Conservation (phyloP, 345 rosid species). For the Pseudoturritis turrita region DNA sequence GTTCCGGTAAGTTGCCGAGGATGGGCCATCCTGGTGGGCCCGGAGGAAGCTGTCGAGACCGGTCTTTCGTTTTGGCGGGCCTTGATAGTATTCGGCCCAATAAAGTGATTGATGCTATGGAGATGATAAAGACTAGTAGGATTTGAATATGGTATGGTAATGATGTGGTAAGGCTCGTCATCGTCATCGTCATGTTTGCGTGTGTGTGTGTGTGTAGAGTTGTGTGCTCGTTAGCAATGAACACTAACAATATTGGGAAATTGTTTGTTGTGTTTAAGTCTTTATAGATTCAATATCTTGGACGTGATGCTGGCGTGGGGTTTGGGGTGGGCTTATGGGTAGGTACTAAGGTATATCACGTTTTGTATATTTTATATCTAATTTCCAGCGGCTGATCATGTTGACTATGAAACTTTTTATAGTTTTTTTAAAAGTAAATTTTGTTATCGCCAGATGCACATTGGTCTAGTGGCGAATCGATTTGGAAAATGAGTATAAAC, state of each 20-base stretch:
- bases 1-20: conserved; percentile 32
- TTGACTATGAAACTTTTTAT: background rate
- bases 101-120: conserved; percentile 17
- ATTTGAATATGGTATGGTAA: conserved; percentile 17
- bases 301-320: background rate
- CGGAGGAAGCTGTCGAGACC: conserved; percentile 31
- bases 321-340: conserved; percentile 18
- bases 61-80: conserved; percentile 12
- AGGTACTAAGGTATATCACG: conserved; percentile 18
- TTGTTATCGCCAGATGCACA: too few relatives aligned
- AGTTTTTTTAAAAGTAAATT: background rate
- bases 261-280: background rate
- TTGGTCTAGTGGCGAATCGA: too few relatives aligned
- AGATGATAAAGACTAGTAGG: conserved; percentile 10
- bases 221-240: conserved; percentile 1
- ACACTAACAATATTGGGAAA: background rate
- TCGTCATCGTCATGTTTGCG: background rate
- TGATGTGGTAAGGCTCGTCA: conserved; percentile 11
- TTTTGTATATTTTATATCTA: conserved; percentile 7
- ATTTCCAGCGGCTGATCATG: background rate
- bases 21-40: conserved; percentile 41
- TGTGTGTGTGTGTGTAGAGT: background rate
- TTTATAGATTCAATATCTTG: conserved; percentile 4
- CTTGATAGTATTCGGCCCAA: conserved; percentile 7
- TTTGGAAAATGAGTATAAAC: too few relatives aligned